These are phyloP conservation scores for Talaromyces sp. DNA, from an alignment of 2,329 filamentous ascomycete genomes.

Conservation along the genomic window DNA sequence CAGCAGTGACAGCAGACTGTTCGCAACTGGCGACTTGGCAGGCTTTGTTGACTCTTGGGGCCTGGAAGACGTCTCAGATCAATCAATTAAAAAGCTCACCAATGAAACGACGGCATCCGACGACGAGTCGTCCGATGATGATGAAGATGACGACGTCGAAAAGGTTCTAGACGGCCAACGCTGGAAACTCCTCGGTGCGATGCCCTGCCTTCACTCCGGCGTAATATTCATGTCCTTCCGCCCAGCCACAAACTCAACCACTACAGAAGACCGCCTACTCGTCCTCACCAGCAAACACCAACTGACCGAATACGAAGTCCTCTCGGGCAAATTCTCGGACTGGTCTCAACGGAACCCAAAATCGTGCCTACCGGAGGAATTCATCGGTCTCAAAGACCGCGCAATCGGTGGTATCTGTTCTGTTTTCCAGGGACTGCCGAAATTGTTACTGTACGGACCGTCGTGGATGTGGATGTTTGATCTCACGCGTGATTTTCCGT, in stretches of 20 bases:
- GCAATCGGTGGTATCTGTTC: conserved; percentile 87
- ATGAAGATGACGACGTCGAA: conserved; percentile 37
- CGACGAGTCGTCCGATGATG: conserved; percentile 48
- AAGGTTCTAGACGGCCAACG: conserved; percentile 56
- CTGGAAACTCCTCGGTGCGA: conserved; percentile 68
- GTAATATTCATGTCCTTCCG: conserved; percentile 67
- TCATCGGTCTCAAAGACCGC: conserved; percentile 70
- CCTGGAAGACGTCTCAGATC: conserved; percentile 52
- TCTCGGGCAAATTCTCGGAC: conserved; percentile 70
- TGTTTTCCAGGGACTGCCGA: conserved; percentile 51
- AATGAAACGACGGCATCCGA: conserved; percentile 33
- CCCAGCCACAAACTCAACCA: conserved; percentile 32
- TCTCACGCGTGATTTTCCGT: conserved; percentile 63
- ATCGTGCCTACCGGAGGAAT: conserved; percentile 68
- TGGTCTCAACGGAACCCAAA: conserved; percentile 84
- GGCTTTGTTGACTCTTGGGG: conserved; percentile 88
- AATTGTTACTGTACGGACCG: conserved; percentile 83
- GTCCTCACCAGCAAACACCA: conserved; percentile 63
- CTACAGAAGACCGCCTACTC: conserved; percentile 50
- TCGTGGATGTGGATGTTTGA: conserved; percentile 93
- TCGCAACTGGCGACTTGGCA: conserved; percentile 75
- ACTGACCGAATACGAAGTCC: conserved; percentile 73
- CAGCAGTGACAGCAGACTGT: conserved; percentile 71
- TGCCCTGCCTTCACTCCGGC: conserved; percentile 64
- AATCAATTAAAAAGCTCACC: conserved; percentile 29